Evolutionary conservation across 257 asterid genomes (phyloP), one percentile per base, ranked within the genome.

Genomic region (Plantago ovata): DNA sequence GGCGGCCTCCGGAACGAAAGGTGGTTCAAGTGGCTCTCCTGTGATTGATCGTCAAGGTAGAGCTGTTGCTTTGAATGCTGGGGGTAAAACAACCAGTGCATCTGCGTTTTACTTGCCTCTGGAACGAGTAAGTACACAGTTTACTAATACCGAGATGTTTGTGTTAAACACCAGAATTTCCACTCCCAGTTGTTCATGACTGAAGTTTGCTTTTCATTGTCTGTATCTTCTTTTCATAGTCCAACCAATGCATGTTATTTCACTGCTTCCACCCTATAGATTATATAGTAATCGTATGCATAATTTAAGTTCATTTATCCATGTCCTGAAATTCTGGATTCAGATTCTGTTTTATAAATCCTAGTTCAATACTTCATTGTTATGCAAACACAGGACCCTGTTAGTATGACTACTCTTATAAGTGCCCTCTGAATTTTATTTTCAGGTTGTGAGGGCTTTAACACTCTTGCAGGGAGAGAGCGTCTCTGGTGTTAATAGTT

Each of bases 1-100:
- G 99, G 99, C 99, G 45, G 99, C 99, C 72, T 93, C 99, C n/a
- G 99, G 99, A 71, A 93, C 99, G 18, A 93, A 89, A 82, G 99
- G 99, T 46, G 99, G 99, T 69, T 93, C 99, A 71, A 93, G 99
- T 82, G 99, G 99, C 59, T 93, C 99, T 64, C 99, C 99, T 24
- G 99, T 89, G 55, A 93, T 93, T 73, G 95, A 93, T 75, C 86
- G 97, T 91, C 95, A 84, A 77, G 99, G 99, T 59, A 86, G 97
- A 80, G 99, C 95, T 48, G 96, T 89, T 60, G 99, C 96, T 60
- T 79, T 93, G 82, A 93, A 93, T 86, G 99, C 99, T 69, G 99
- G 99, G 74, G 78, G 99, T 79, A 93, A 86, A 81, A 86, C 94
- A 3, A 3, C 95, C 59, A 93, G 99, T 70, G 96, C 99, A 66